A percentile compares a stretch with the other conserved stretches of the same genome.
phyloP scores from a whole-genome alignment of 129 eudicot genomes.

The Mikania micrantha region DNA sequence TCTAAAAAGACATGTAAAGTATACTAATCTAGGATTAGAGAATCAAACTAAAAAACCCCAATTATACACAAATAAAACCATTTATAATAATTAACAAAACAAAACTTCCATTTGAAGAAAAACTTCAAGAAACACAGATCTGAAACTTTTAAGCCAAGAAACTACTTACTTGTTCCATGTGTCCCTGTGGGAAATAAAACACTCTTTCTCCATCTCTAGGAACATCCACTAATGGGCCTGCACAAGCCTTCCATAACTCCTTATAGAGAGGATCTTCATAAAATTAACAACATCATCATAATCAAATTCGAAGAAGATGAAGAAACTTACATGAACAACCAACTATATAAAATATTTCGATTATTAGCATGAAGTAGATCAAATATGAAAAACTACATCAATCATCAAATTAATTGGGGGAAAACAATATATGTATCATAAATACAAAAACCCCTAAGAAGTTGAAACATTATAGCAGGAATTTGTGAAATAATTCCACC shows the following conservation, averaged over 20 bases:
- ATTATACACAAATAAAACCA: slow-evolving; percentile 9
- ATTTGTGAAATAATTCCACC: slow-evolving; percentile 25
- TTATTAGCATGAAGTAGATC: not conserved
- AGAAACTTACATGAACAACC: no score
- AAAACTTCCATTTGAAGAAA: slow-evolving; percentile 1
- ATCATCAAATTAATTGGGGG: slow-evolving; percentile 11
- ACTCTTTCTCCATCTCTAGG: slow-evolving; percentile 61
- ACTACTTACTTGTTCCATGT: slow-evolving; percentile 72
- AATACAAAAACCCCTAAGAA: not conserved
- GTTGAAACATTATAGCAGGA: not conserved
- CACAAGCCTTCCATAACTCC: slow-evolving; percentile 94
- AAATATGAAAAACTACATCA: not conserved
- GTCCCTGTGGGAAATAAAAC: slow-evolving; percentile 90
- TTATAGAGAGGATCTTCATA: slow-evolving; percentile 49
- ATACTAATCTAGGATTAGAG: no score
- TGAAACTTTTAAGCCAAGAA: slow-evolving; percentile 2
- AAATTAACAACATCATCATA: not conserved
- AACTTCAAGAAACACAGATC: slow-evolving; percentile 20
- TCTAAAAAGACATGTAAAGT: no score
- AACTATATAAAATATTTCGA: no score
- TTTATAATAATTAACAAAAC: not conserved
- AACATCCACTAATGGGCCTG: slow-evolving; percentile 87
- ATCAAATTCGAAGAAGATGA: not conserved
- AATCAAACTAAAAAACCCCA: slow-evolving; percentile 5
- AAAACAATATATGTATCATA: slow-evolving; percentile 1